Percentiles rank a stretch among this genome's conserved stretches.
Evolutionary conservation across 1,139 yeast species (phyloP).

Genomic region (Neolecta irregularis): DNA sequence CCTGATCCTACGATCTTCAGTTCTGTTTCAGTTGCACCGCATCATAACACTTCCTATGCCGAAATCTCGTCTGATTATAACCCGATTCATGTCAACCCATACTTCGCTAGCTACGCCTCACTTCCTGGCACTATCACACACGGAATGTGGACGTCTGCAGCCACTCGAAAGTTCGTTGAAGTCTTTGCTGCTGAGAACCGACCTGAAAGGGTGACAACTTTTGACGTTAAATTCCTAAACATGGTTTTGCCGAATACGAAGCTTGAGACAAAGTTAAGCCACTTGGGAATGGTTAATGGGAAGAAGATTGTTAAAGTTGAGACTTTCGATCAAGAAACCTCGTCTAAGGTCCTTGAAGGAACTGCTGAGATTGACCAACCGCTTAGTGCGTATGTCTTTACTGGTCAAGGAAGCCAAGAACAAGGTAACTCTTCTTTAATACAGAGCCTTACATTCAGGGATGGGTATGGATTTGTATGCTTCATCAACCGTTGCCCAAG

Average conservation of each 20-base stretch:
- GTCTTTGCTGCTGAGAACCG: constrained; percentile 98
- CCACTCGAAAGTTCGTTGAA: constrained; percentile 87
- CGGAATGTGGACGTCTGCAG: constrained; percentile 96
- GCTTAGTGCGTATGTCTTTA: constrained; percentile 85
- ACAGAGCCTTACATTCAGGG: too few species aligned
- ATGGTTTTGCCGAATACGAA: constrained; percentile 96
- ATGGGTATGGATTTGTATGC: constrained; percentile 99
- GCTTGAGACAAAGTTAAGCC: constrained; percentile 77
- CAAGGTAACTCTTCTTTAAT: too few species aligned
- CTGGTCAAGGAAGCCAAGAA: constrained; percentile 99
- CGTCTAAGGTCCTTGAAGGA: constrained; percentile 63
- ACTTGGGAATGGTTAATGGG: constrained; percentile 97
- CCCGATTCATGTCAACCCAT: constrained; percentile 94
- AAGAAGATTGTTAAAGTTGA: constrained; percentile 91
- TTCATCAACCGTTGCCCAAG: constrained; percentile 78
- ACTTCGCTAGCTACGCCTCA: constrained; percentile 81
- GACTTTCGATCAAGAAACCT: constrained; percentile 69
- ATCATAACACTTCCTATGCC: constrained; percentile 88
- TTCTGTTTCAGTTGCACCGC: constrained; percentile 42
- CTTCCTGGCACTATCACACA: constrained; percentile 96
- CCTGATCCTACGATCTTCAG: constrained; percentile 51
- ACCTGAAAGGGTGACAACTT: constrained; percentile 90
- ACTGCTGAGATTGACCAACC: constrained; percentile 99
- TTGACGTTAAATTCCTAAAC: constrained; percentile 78
- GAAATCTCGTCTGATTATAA: constrained; percentile 96